Conservation (phyloP, 2,329 filamentous ascomycete species). For the Ceratocystis huliohia region DNA sequence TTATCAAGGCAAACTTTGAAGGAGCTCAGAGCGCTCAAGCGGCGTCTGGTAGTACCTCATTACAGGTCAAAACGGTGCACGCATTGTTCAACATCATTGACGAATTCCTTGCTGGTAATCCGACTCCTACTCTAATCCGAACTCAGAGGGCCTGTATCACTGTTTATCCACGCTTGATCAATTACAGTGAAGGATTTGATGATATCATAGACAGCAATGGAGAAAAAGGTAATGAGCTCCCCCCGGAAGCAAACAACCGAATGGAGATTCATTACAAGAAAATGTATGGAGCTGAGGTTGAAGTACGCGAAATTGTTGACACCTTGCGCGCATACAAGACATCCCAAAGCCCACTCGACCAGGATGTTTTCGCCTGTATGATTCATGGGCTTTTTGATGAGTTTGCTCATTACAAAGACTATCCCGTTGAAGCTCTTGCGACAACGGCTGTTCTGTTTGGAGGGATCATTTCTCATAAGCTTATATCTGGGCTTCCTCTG, state of each 20-base stretch:
- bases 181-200: conserved; percentile 86
- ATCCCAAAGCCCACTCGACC: conserved; percentile 69
- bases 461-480: conserved; percentile 85
- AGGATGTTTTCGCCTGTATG: conserved; percentile 97
- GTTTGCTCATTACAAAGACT: conserved; percentile 88
- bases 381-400: conserved; percentile 96
- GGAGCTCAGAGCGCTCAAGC: conserved; percentile 7
- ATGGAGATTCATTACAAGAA: conserved; percentile 98
- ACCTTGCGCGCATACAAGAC: conserved; percentile 77
- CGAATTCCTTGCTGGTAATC: conserved; percentile 48
- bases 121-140: conserved; percentile 56
- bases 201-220: conserved; percentile 82
- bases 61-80: conserved; percentile 76
- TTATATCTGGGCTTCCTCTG: conserved; percentile 79
- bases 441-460: conserved; percentile 95
- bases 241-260: conserved; percentile 64
- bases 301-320: conserved; percentile 74
- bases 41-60: conserved; percentile 45
- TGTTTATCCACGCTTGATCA: conserved; percentile 85
- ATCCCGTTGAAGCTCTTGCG: conserved; percentile 87
- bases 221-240: conserved; percentile 65
- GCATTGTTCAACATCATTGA: conserved; percentile 68
- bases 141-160: conserved; percentile 83
- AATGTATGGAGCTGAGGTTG: conserved; percentile 88
- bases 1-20: conserved; percentile 75